These are phyloP conservation scores for Carex parvula DNA, from an alignment of 176 grass and related monocot species.

Conservation along the genomic window DNA sequence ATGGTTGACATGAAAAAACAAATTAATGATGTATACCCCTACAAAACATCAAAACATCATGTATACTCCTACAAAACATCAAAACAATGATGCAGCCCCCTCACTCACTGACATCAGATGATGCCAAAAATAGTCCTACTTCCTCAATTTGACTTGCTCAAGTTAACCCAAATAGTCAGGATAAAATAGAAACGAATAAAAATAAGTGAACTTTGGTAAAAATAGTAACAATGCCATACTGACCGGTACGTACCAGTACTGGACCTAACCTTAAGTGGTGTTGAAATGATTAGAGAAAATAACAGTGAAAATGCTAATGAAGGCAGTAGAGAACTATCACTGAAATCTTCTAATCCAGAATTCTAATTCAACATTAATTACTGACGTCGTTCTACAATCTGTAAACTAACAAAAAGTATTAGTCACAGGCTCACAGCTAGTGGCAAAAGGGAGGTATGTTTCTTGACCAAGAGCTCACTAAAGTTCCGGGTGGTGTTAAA, in stretches of 20 bases:
- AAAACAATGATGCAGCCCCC: neutral
- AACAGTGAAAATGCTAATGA: neutral
- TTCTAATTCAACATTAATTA: neutral
- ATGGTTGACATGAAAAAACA: neutral
- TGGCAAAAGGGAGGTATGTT: neutral
- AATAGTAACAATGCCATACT: constrained; percentile 12
- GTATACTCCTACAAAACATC: neutral
- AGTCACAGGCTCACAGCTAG: neutral
- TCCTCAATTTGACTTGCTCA: neutral
- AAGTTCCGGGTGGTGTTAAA: neutral
- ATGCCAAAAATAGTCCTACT: neutral
- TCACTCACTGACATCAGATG: neutral
- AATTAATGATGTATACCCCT: neutral
- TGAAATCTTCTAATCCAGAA: neutral
- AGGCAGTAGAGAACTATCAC: neutral
- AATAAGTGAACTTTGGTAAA: neutral
- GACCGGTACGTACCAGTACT: neutral
- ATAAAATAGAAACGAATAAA: neutral
- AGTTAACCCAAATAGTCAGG: neutral
- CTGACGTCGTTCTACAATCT: neutral
- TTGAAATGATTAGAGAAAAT: neutral
- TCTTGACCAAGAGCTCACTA: neutral
- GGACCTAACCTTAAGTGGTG: neutral
- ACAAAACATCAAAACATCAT: neutral
- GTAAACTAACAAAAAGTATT: neutral